A percentile compares a stretch with the other conserved stretches of the same genome.
These are phyloP conservation scores for Pseudoneurospora amorphoporcata DNA, from an alignment of 495 filamentous ascomycete species.

Conservation along the genomic window DNA sequence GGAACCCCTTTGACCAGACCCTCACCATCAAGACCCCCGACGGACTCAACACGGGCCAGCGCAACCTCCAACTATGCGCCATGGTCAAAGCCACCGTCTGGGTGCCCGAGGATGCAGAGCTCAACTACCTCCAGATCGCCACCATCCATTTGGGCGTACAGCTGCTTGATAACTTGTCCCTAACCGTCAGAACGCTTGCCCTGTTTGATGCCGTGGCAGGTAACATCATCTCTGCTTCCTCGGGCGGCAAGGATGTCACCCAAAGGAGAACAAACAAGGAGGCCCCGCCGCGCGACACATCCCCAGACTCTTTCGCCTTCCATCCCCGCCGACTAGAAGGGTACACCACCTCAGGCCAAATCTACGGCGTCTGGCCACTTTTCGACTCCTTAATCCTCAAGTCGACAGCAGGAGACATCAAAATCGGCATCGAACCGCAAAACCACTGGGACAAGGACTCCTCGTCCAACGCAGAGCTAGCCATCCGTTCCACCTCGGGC, in stretches of 20 bases:
- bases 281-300: constrained; percentile 8
- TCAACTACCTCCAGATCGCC: constrained; percentile 19
- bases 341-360: constrained; percentile 23
- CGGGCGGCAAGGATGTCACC: constrained; percentile 3
- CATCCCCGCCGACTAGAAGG: constrained; percentile 25
- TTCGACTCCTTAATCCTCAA: constrained; percentile 29
- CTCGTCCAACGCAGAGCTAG: constrained; percentile 22
- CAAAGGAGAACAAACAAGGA: not conserved
- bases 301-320: constrained; percentile 19
- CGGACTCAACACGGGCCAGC: constrained; percentile 13
- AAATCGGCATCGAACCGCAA: constrained; percentile 27
- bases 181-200: constrained; percentile 13
- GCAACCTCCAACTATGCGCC: constrained; percentile 23
- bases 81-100: constrained; percentile 31
- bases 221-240: constrained; percentile 12
- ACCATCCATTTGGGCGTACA: constrained; percentile 28
- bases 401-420: constrained; percentile 27
- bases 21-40: constrained; percentile 25
- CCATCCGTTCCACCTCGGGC: constrained; percentile 25
- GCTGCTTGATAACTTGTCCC: constrained; percentile 29
- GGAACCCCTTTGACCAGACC: constrained; percentile 19
- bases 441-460: constrained; percentile 5
- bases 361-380: constrained; percentile 34
- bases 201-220: constrained; percentile 20
- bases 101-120: constrained; percentile 24